Evolutionary conservation across 2,329 filamentous ascomycete species (phyloP).

Genomic region (Orbilia blumenaviensis): DNA sequence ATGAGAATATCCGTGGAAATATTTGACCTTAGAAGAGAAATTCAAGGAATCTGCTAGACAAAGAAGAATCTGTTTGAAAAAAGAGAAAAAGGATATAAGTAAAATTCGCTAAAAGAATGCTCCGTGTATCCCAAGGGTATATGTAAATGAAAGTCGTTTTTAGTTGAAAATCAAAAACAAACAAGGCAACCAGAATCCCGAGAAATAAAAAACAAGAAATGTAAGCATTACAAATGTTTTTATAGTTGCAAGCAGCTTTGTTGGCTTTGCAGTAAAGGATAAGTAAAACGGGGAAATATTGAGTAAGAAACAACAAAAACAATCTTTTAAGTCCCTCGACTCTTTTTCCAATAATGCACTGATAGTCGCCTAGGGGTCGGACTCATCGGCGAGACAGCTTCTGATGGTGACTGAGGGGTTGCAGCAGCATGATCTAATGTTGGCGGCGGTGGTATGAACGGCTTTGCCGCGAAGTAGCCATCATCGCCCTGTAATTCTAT

Average conservation of each 20-base stretch:
- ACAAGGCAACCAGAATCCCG: not conserved
- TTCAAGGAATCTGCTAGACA: not conserved
- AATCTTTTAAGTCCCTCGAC: not conserved
- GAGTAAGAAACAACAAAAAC: not conserved
- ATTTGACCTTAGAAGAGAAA: conserved; percentile 24
- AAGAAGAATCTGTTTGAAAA: not conserved
- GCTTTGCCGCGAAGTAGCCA: conserved; percentile 34
- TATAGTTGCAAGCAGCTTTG: not conserved
- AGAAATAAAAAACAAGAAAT: not conserved
- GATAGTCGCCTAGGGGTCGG: conserved; percentile 3
- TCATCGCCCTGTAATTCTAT: conserved; percentile 42
- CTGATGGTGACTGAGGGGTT: not conserved
- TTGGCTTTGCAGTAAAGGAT: conserved; percentile 18
- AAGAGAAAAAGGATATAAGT: not conserved
- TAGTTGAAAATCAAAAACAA: conserved; percentile 9
- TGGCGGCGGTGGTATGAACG: conserved; percentile 22
- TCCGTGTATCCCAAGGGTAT: conserved; percentile 54
- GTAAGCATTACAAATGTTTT: conserved; percentile 16
- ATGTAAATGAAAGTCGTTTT: conserved; percentile 51
- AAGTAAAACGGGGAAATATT: conserved; percentile 4
- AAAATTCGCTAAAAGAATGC: conserved; percentile 51
- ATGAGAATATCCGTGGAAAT: conserved; percentile 23
- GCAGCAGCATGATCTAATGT: not conserved
- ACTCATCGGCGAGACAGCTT: conserved; percentile 16
- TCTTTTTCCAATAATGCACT: conserved; percentile 25